These are phyloP conservation scores for Paraphaeosphaeria minitans DNA, from an alignment of 2,329 filamentous ascomycete species.

Conservation along the genomic window DNA sequence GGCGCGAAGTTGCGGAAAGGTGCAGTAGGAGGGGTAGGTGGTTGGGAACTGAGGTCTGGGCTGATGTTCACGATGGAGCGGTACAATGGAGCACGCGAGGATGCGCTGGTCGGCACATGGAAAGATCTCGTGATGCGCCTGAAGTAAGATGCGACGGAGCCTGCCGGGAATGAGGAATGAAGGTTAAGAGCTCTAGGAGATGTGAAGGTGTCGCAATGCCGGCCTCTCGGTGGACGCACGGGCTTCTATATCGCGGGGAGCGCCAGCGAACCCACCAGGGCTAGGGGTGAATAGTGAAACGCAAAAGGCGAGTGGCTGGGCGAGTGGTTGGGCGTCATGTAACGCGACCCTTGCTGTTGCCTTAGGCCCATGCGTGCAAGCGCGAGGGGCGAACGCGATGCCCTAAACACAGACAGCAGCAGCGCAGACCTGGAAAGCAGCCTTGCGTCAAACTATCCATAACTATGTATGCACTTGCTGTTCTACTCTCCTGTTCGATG, in stretches of 20 bases:
- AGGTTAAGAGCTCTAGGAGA: constrained; percentile 10
- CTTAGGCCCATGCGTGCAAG: constrained; percentile 7
- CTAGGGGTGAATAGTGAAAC: constrained; percentile 39
- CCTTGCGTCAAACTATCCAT: background rate
- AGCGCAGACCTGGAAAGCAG: background rate
- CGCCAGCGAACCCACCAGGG: constrained; percentile 23
- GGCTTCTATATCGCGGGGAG: constrained; percentile 12
- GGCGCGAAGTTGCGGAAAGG: constrained; percentile 12
- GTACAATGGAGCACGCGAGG: constrained; percentile 29
- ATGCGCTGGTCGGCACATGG: constrained; percentile 38
- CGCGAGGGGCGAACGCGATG: constrained; percentile 1
- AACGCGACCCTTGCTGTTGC: constrained; percentile 16
- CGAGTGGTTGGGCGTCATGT: constrained; percentile 28
- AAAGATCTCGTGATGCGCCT: constrained; percentile 41
- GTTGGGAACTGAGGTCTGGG: constrained; percentile 23
- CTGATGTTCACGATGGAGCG: constrained; percentile 16
- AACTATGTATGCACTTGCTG: too few species aligned
- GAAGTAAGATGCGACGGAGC: constrained; percentile 34
- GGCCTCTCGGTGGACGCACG: constrained; percentile 6
- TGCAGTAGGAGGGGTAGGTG: constrained; percentile 20
- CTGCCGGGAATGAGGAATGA: constrained; percentile 23
- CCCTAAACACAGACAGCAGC: background rate
- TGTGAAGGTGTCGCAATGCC: constrained; percentile 6
- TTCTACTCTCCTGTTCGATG: too few species aligned
- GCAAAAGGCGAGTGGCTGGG: constrained; percentile 35